phyloP scores from a whole-genome alignment of 805 yeast genomes.

The Barnettozyma vustinii region DNA sequence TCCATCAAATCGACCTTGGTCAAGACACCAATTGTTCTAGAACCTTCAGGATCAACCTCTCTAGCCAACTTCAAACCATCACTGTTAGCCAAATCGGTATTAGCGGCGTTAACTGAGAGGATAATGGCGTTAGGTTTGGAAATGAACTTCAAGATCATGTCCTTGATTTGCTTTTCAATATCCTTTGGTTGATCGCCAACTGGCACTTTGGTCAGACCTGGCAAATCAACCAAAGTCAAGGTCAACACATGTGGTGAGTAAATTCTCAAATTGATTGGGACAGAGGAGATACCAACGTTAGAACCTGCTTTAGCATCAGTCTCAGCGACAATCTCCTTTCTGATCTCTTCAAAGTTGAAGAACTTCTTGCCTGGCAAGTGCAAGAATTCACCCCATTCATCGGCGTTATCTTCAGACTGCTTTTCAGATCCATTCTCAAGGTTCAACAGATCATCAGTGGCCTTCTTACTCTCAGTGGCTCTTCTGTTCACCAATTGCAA shows the following conservation, averaged over 20 bases:
- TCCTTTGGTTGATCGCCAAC: slow-evolving; percentile 99
- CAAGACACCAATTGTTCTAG: slow-evolving; percentile 92
- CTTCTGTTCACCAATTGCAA: slow-evolving; percentile 74
- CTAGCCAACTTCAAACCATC: slow-evolving; percentile 95
- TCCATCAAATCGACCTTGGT: slow-evolving; percentile 98
- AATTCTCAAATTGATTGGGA: slow-evolving; percentile 89
- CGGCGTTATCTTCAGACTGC: slow-evolving; percentile 62
- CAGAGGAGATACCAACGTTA: slow-evolving; percentile 84
- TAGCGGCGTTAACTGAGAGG: slow-evolving; percentile 91
- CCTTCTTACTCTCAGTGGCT: slow-evolving; percentile 27
- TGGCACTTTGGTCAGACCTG: slow-evolving; percentile 97
- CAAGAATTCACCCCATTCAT: slow-evolving; percentile 97
- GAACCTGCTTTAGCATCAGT: slow-evolving; percentile 80
- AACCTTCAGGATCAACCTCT: slow-evolving; percentile 96
- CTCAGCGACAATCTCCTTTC: slow-evolving; percentile 86
- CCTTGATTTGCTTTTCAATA: slow-evolving; percentile 90
- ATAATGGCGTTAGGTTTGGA: slow-evolving; percentile 94
- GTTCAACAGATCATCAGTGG: slow-evolving; percentile 28
- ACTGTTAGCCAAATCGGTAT: slow-evolving; percentile 94
- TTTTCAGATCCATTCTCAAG: slow-evolving; percentile 33
- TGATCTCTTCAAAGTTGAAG: slow-evolving; percentile 82
- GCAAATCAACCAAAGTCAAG: slow-evolving; percentile 90
- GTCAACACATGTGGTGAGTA: slow-evolving; percentile 93
- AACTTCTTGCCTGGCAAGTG: slow-evolving; percentile 87
- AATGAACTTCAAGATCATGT: slow-evolving; percentile 87